Evolutionary conservation across 108 stramenopile genomes (phyloP), one percentile per base, ranked within the genome.

Genomic region (Nitzschia putrida): DNA sequence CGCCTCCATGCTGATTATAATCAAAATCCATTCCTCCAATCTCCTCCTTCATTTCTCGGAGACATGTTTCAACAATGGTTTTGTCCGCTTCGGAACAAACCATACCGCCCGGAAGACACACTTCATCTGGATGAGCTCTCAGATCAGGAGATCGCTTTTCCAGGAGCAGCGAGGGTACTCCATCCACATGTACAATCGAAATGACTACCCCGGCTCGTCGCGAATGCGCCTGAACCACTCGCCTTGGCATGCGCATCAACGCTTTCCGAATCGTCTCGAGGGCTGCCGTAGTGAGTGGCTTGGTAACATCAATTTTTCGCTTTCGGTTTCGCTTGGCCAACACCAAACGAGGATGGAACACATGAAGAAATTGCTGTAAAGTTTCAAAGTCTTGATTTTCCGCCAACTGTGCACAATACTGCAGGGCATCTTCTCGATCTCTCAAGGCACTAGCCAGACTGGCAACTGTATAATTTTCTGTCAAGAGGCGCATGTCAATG

Each of bases 31-130:
- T 53, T 22, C 85, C 83, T 21, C 89, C 95, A 58, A 97, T 94
- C 76, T 98, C 97, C 81, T 98, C 97, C 38, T 93, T 86, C 96
- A 98, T 97, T 72, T 98, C 97, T 45, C 97, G 65, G 16, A 98
- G 68, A 54, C 92, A 90, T 26, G 97, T 97, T 43, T 83, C 80
- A 0, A 97, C 89, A 60, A 98, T 97, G 7, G 92, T 93, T 52
- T 74, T 85, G 37, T 97, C 97, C 23, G 77, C 78, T 2, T 79
- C 83, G 5, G 80, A 80, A 45, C 86, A 87, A 7, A 92, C 87
- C 91, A 95, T 98, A 16, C 97, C 97, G 16, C 97, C 97, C 2
- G 97, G 97, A 45, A 84, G 74, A 83, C 78, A 78, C 16, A 92
- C 90, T 71, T 95, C 91, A 66, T 92, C 90, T 0, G 94, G 87